phyloP scores from a whole-genome alignment of 179 eudicot species.

The Silene coronaria region DNA sequence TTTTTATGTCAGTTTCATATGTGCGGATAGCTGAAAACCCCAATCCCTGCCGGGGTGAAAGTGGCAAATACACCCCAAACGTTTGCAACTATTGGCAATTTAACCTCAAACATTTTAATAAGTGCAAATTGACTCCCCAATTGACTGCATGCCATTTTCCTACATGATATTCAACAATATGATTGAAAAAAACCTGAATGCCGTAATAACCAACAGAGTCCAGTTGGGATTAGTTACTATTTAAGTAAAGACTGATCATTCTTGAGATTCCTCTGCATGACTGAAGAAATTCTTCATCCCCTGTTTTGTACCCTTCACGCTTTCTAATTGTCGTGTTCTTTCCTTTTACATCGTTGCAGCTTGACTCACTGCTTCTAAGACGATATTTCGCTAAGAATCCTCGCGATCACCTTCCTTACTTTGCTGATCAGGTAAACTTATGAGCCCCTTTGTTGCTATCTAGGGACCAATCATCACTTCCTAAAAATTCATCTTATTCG shows the following conservation, averaged over 20 bases:
- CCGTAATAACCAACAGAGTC: too few species aligned
- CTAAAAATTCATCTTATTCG: too few species aligned
- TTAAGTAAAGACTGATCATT: background rate
- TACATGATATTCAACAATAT: background rate
- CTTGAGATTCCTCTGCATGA: background rate
- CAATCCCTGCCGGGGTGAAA: background rate
- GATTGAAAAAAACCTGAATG: too few species aligned
- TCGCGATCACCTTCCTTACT: conserved; percentile 34
- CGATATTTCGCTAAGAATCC: conserved; percentile 31
- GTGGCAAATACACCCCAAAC: too few species aligned
- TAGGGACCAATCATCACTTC: too few species aligned
- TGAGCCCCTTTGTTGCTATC: too few species aligned
- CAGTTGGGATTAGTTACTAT: too few species aligned
- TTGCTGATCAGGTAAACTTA: conserved; percentile 11
- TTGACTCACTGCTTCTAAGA: conserved; percentile 30
- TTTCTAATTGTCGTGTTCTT: background rate
- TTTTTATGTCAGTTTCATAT: background rate
- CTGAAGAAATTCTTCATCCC: background rate
- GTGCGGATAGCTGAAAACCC: background rate
- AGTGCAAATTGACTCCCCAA: too few species aligned
- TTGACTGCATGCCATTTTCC: background rate
- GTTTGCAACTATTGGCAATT: too few species aligned
- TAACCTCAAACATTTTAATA: too few species aligned
- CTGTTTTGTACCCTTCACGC: background rate
- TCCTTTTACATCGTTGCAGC: conserved; percentile 11